Evolutionary conservation across 192 early-diverging fungal genomes (phyloP), one percentile per base, ranked within the genome.

Genomic region (Podila minutissima): DNA sequence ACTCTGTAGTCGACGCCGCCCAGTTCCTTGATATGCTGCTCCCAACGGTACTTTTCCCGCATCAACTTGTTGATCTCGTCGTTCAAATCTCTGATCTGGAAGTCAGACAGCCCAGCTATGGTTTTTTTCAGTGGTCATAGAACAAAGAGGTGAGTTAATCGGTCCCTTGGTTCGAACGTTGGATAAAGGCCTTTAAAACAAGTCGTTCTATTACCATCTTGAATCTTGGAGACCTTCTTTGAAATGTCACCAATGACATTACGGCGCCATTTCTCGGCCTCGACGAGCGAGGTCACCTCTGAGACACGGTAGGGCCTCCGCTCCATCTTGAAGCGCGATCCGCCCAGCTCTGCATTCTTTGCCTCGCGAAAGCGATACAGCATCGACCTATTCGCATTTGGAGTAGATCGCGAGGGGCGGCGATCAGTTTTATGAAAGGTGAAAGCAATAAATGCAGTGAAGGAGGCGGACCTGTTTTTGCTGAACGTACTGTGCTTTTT

Each of bases 361-460:
- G 97, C 96, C 82, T 96, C 96, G 72, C 97, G 93, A 86, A 98
- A 98, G 55, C 96, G 95, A 82, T 96, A 97, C 22, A 98, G 92
- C 96, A 97, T 97, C 37, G 97, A 95, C 62, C 83, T 85, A 29
- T 35, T 17, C 11, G 15, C 15, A 46, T 46, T 10, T 11, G 4
- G 41, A 46, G 15, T 46, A 9, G n/a, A 75, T 41, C 8, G 26
- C 19, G 15, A 26, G 26, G n/a, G n/a, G 38, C 26, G 2, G 26
- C 0, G 49, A 15, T 11, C 46, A n/a, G 20, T 51, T 12, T 15
- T 28, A 13, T 26, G 20, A 33, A 33, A 20, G 1, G 13, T 9
- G 31, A 22, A 37, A 28, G 19, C 4, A 11, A 62, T 24, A 38
- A 26, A 49, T 12, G 57, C 20, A 31, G 13, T 4, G 32, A 87